These are phyloP conservation scores for Strombidium stylifer DNA, from an alignment of 73 alveolate species.

Conservation along the genomic window DNA sequence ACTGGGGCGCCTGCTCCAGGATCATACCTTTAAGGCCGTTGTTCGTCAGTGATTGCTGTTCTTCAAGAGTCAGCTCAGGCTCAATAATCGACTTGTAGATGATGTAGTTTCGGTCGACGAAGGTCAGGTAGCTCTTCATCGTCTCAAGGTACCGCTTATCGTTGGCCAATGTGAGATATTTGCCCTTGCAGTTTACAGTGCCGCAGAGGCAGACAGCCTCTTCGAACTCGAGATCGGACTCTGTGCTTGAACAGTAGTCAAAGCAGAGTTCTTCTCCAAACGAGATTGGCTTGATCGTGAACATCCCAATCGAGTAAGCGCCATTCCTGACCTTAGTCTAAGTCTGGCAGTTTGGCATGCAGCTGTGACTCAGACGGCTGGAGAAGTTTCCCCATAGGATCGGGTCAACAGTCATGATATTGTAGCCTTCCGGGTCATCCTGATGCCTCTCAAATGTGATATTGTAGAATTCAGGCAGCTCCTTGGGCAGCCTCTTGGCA, in stretches of 20 bases:
- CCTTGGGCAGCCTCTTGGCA: slow-evolving; percentile 74
- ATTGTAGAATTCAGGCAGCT: slow-evolving; percentile 97
- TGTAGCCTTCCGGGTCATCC: slow-evolving; percentile 96
- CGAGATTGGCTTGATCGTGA: slow-evolving; percentile 90
- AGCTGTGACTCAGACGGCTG: slow-evolving; percentile 92
- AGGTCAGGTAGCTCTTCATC: slow-evolving; percentile 87
- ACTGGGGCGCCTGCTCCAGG: slow-evolving; percentile 80
- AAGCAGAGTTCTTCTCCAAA: slow-evolving; percentile 97
- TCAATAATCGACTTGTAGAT: slow-evolving; percentile 75
- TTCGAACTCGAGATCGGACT: slow-evolving; percentile 92
- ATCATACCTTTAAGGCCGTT: slow-evolving; percentile 78
- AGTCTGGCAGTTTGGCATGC: slow-evolving; percentile 97
- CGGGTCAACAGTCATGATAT: slow-evolving; percentile 93
- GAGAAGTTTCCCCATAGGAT: slow-evolving; percentile 92
- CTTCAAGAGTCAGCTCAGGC: slow-evolving; percentile 65
- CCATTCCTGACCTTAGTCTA: slow-evolving; percentile 91
- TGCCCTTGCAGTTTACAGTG: slow-evolving; percentile 80
- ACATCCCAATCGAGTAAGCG: slow-evolving; percentile 94
- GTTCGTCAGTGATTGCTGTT: slow-evolving; percentile 57
- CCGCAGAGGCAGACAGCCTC: slow-evolving; percentile 96
- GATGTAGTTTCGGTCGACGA: slow-evolving; percentile 87
- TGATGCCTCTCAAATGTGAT: slow-evolving; percentile 95
- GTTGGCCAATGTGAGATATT: slow-evolving; percentile 67
- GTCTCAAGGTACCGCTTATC: slow-evolving; percentile 75
- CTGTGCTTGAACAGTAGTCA: slow-evolving; percentile 96